Evolutionary conservation across 1,284 basidiomycete genomes (phyloP).

Genomic region (Trichosporon faecale): DNA sequence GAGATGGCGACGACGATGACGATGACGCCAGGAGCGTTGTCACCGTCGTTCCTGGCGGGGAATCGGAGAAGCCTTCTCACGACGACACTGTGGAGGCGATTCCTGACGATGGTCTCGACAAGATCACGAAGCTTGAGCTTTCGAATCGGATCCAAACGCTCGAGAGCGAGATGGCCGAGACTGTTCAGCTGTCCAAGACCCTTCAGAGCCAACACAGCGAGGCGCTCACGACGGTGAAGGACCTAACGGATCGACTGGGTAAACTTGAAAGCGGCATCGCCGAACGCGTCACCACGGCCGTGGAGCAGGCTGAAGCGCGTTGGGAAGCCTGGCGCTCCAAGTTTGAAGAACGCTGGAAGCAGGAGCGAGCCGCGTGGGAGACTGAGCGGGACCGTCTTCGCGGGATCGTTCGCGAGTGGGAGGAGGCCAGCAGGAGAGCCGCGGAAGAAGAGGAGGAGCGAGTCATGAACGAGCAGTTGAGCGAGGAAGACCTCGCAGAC

Average conservation of each 20-base stretch:
- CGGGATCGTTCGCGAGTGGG: constrained; percentile 78
- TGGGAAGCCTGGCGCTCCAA: constrained; percentile 62
- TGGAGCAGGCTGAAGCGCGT: constrained; percentile 62
- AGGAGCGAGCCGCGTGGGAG: constrained; percentile 75
- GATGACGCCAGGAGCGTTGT: constrained; percentile 49
- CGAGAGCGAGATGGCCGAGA: constrained; percentile 70
- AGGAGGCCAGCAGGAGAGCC: constrained; percentile 57
- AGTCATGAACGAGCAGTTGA: constrained; percentile 46
- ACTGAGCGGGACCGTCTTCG: constrained; percentile 72
- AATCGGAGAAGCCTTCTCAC: constrained; percentile 49
- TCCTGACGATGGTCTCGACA: not conserved
- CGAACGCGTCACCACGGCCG: constrained; percentile 55
- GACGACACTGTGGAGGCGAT: constrained; percentile 20
- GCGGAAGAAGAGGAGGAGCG: constrained; percentile 54
- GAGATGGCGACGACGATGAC: constrained; percentile 55
- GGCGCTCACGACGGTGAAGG: constrained; percentile 73
- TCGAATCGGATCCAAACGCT: constrained; percentile 68
- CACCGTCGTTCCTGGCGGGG: constrained; percentile 46
- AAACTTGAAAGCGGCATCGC: constrained; percentile 55
- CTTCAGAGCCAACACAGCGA: constrained; percentile 74
- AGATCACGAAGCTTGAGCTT: constrained; percentile 60
- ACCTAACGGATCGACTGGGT: constrained; percentile 62
- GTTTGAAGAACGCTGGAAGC: constrained; percentile 71
- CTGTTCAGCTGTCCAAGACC: constrained; percentile 68
- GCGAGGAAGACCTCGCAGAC: constrained; percentile 42